These are phyloP conservation scores for Nyctanthes arbortristis DNA, from an alignment of 257 asterid species.

Conservation along the genomic window DNA sequence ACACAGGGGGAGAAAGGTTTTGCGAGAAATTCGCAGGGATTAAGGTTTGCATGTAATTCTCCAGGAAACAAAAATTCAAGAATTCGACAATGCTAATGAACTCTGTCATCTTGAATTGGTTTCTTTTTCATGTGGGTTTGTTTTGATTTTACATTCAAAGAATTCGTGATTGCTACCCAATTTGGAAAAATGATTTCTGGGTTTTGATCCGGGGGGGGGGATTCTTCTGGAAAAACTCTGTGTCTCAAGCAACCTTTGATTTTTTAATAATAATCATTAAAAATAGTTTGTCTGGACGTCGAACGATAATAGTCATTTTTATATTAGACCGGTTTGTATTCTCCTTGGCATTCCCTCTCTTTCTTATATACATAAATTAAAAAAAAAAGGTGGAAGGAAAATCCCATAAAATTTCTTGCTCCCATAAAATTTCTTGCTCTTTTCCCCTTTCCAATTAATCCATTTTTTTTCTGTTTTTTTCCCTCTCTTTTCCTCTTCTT, in stretches of 20 bases:
- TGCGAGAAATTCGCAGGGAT: background rate
- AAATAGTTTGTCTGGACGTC: conserved; percentile 42
- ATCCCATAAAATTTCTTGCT: conserved; percentile 44
- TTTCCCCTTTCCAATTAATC: background rate
- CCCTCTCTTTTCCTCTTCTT: conserved; percentile 13
- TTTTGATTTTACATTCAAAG: background rate
- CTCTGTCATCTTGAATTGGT: background rate
- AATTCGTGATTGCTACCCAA: background rate
- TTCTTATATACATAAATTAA: conserved; percentile 2
- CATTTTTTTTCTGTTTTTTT: background rate
- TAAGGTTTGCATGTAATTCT: background rate
- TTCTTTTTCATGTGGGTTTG: background rate
- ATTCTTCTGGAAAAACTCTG: background rate
- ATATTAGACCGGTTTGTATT: too few relatives aligned
- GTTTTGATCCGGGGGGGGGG: background rate
- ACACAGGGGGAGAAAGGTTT: background rate
- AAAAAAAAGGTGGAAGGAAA: conserved; percentile 13
- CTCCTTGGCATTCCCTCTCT: background rate
- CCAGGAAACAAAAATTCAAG: background rate
- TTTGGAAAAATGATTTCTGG: background rate
- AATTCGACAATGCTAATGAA: background rate
- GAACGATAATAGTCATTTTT: conserved; percentile 18
- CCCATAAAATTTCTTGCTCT: background rate
- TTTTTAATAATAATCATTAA: too few relatives aligned
- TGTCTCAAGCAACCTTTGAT: background rate